Evolutionary conservation across 1,139 yeast genomes (phyloP), one percentile per base, ranked within the genome.

Genomic region (Geotrichum restrictum): DNA sequence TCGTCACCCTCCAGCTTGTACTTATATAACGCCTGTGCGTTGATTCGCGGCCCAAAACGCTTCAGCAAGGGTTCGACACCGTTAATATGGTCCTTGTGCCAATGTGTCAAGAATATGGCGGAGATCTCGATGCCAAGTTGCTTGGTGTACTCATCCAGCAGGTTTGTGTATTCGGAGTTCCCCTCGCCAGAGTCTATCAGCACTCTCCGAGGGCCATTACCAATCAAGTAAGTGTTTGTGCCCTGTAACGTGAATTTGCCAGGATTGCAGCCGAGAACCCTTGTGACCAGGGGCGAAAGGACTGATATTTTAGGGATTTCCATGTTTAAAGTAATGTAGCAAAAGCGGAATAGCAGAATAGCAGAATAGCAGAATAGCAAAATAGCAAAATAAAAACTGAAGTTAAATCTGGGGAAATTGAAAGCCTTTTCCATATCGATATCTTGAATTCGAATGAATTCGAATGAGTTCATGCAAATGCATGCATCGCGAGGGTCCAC

Each of bases 151-250:
- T 58, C 47, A 13, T 51, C 24, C 22, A 71, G 60, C 40, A 63
- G 53, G 14, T 57, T 52, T 1, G 62, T 53, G 55, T 70, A 71
- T 48, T 62, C 70, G 1, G 58, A 57, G 16, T 49, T 49, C 11
- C 73, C 74, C 24, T 69, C 71, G n/a, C 74, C 74, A 3, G 74
- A 65, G 56, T 71, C 75, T 18, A 71, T 57, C 42, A 71, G 62
- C 19, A 71, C 58, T 39, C 74, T 61, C 33, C 59, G 56, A 11
- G 49, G 45, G 18, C 74, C 74, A 6, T 59, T 48, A 24, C 75
- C 75, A 4, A 71, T 61, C 31, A 71, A 60, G 56, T 71, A 71
- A 2, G 75, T 71, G 58, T 71, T 71, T n/a, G 74, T 71, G 22
- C 75, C 75, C 52, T 71, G 74, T 3, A 71, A 63, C 1, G 73